These are phyloP conservation scores for Fusarium nisikadoi DNA, from an alignment of 2,329 filamentous ascomycete species.

Conservation along the genomic window DNA sequence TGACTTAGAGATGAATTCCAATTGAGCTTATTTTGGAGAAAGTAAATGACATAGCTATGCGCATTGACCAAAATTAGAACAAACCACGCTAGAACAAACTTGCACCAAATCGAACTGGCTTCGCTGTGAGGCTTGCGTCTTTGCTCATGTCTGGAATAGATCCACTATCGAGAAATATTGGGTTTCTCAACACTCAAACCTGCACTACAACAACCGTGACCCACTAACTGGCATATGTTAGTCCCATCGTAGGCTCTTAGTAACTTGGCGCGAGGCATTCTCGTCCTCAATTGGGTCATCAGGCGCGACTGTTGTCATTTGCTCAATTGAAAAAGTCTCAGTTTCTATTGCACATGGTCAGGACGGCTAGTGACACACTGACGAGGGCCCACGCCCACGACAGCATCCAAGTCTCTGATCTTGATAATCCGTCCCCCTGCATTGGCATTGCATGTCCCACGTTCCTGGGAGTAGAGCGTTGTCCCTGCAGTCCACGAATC, in stretches of 20 bases:
- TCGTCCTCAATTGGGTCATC: conserved; percentile 42
- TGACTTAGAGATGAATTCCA: not conserved
- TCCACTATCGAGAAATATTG: conserved; percentile 23
- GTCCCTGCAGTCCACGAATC: conserved; percentile 36
- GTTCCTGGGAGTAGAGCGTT: conserved; percentile 33
- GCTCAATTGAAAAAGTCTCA: conserved; percentile 34
- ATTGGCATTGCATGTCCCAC: conserved; percentile 37
- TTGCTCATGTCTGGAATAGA: conserved; percentile 4
- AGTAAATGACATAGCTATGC: not conserved
- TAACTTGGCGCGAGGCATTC: conserved; percentile 43
- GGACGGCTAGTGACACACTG: conserved; percentile 41
- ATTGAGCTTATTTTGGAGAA: not conserved
- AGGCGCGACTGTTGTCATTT: conserved; percentile 41
- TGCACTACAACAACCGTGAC: conserved; percentile 6
- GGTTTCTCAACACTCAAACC: conserved; percentile 29
- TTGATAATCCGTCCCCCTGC: conserved; percentile 35
- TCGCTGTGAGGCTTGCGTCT: not conserved
- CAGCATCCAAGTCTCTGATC: conserved; percentile 33
- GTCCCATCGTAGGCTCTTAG: conserved; percentile 23
- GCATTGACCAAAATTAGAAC: conserved; percentile 16
- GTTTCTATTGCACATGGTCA: conserved; percentile 45
- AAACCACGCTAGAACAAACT: not conserved
- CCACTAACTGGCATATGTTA: conserved; percentile 29
- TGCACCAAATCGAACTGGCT: conserved; percentile 5
- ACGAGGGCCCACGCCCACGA: conserved; percentile 33